Percentiles rank a stretch among this genome's conserved stretches.
Evolutionary conservation across 768 basidiomycete species (phyloP).

Genomic region (Leccinum broughii): DNA sequence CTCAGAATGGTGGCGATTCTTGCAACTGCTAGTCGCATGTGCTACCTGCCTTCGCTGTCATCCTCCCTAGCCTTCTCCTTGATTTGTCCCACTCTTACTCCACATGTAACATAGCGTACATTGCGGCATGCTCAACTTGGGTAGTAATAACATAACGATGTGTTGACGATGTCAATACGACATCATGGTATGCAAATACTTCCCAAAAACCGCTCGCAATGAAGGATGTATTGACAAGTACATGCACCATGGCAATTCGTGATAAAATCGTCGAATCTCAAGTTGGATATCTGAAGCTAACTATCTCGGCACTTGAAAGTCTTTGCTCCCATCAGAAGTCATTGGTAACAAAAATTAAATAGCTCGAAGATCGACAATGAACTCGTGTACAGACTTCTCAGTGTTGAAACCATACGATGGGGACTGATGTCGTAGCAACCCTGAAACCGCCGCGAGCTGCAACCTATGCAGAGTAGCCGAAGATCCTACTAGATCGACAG

Average conservation of each 20-base stretch:
- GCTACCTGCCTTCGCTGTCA: constrained; percentile 3
- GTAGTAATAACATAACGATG: constrained; percentile 21
- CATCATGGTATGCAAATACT: constrained; percentile 2
- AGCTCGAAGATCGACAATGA: constrained; percentile 48
- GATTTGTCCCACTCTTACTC: constrained; percentile 17
- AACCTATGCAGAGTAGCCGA: constrained; percentile 58
- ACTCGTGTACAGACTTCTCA: constrained; percentile 45
- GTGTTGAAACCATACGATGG: constrained; percentile 50
- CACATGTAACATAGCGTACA: constrained; percentile 34
- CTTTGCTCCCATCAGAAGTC: constrained; percentile 58
- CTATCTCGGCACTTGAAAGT: constrained; percentile 40
- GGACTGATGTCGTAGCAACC: constrained; percentile 58
- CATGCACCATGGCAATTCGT: not conserved
- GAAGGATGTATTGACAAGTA: not conserved
- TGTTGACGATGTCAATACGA: constrained; percentile 10
- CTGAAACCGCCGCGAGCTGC: constrained; percentile 48
- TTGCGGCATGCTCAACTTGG: constrained; percentile 30
- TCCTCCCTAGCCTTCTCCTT: constrained; percentile 10
- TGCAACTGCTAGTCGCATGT: constrained; percentile 68
- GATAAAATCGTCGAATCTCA: not conserved
- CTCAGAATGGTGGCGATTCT: constrained; percentile 53
- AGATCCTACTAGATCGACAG: constrained; percentile 40
- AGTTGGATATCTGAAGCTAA: not conserved
- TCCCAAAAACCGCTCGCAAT: not conserved
- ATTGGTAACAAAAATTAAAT: constrained; percentile 40